Percentiles rank a stretch among this genome's conserved stretches.
These are phyloP conservation scores for Nicotiana knightiana DNA, from an alignment of 257 asterid genomes.

Conservation along the genomic window DNA sequence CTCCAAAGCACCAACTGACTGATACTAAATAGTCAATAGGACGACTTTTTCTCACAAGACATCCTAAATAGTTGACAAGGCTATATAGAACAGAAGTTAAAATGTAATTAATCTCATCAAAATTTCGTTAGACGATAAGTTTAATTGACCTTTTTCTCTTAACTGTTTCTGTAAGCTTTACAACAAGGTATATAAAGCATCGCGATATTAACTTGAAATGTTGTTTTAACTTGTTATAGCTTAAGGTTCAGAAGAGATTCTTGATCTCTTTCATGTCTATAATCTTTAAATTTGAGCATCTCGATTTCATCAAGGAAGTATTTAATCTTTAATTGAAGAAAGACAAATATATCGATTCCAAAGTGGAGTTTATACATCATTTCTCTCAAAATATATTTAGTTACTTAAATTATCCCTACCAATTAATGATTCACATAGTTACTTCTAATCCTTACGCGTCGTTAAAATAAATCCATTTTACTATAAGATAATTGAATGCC, in stretches of 20 bases:
- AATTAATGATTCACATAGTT: too few species aligned
- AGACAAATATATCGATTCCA: neutral
- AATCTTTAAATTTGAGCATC: neutral
- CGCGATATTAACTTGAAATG: too few species aligned
- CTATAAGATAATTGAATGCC: too few species aligned
- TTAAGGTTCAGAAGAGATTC: neutral
- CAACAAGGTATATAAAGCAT: too few species aligned
- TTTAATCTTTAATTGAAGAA: neutral
- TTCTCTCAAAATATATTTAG: neutral
- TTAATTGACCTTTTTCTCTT: neutral
- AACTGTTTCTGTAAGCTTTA: neutral
- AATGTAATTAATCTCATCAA: neutral
- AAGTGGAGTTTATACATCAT: neutral
- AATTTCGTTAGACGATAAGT: neutral
- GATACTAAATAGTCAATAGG: neutral
- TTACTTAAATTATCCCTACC: too few species aligned
- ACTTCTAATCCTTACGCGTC: too few species aligned
- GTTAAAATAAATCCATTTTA: too few species aligned
- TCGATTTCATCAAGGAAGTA: too few species aligned
- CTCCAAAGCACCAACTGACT: too few species aligned
- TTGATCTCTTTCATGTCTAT: too few species aligned
- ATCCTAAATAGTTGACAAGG: neutral
- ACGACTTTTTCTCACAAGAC: neutral
- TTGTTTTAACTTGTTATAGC: too few species aligned
- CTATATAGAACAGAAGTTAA: neutral